Evolutionary conservation across 2,329 filamentous ascomycete species (phyloP).

Genomic region (Amauroascus verrucosus): DNA sequence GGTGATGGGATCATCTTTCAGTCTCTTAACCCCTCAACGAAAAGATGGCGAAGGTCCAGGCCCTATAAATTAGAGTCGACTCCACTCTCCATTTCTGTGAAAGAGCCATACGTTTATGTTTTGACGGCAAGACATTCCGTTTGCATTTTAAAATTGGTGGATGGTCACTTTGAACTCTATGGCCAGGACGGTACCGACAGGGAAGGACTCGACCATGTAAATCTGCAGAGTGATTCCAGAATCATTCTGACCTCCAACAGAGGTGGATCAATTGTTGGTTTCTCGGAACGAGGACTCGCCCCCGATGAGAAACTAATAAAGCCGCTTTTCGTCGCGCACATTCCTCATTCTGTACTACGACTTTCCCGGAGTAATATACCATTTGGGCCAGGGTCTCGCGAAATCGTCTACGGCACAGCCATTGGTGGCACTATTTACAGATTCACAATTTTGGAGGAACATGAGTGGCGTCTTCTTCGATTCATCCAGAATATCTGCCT

Average conservation of each 20-base stretch:
- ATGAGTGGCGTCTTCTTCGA: slow-evolving; percentile 58
- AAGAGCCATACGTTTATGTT: slow-evolving; percentile 41
- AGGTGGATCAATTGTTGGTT: slow-evolving; percentile 42
- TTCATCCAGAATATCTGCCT: slow-evolving; percentile 62
- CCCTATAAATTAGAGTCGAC: slow-evolving; percentile 37
- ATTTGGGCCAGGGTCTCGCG: slow-evolving; percentile 20
- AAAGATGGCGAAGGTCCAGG: slow-evolving; percentile 34
- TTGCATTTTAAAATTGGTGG: slow-evolving; percentile 36
- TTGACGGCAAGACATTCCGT: slow-evolving; percentile 47
- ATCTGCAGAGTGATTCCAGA: slow-evolving; percentile 33
- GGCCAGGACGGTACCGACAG: slow-evolving; percentile 27
- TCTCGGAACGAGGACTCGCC: slow-evolving; percentile 21
- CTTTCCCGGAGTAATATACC: slow-evolving; percentile 17
- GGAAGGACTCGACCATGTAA: slow-evolving; percentile 29
- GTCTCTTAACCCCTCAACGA: slow-evolving; percentile 33
- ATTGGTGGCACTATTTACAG: slow-evolving; percentile 61
- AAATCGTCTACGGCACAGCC: slow-evolving; percentile 53
- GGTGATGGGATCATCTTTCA: slow-evolving; percentile 37
- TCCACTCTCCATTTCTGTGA: slow-evolving; percentile 42
- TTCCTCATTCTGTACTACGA: slow-evolving; percentile 28
- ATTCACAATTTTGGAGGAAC: slow-evolving; percentile 54
- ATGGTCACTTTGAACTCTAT: slow-evolving; percentile 27
- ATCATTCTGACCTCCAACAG: slow-evolving; percentile 42
- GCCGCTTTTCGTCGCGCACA: slow-evolving; percentile 23
- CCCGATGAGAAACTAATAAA: slow-evolving; percentile 27